phyloP scores from a whole-genome alignment of 169 alveolate genomes.

The Plasmodium vivax region DNA sequence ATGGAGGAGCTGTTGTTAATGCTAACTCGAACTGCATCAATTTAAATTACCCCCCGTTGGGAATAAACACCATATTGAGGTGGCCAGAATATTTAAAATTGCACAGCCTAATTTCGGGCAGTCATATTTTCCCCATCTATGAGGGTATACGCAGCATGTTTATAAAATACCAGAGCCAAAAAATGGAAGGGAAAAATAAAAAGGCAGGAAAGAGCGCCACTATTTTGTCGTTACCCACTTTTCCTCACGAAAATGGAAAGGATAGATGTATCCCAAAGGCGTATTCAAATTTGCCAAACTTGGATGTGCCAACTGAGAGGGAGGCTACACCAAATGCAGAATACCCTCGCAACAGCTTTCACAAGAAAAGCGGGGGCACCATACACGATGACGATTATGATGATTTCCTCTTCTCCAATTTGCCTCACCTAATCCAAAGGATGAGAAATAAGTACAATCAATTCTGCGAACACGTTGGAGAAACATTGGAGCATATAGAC shows the following conservation, averaged over 20 bases:
- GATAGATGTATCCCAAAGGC: conserved; percentile 21
- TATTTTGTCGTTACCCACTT: conserved; percentile 10
- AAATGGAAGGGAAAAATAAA: not conserved
- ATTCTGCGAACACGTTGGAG: conserved; percentile 47
- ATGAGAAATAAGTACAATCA: conserved; percentile 25
- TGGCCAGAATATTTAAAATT: conserved; percentile 45
- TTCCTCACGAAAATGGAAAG: conserved; percentile 28
- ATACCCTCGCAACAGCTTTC: not conserved
- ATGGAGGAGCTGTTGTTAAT: not conserved
- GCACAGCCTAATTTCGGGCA: conserved; percentile 10
- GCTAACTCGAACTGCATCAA: not conserved
- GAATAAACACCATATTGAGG: not conserved
- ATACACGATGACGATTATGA: not conserved
- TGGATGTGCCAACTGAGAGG: not conserved
- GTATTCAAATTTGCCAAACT: conserved; percentile 26
- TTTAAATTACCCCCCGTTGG: not conserved
- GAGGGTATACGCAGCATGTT: conserved; percentile 23
- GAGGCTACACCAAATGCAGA: not conserved
- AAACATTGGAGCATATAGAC: conserved; percentile 11
- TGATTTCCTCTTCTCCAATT: not conserved
- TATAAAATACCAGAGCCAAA: conserved; percentile 22
- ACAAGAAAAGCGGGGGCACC: not conserved
- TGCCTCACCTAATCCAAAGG: not conserved
- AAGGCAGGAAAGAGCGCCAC: not conserved
- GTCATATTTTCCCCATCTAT: conserved; percentile 44